Evolutionary conservation across 768 basidiomycete species (phyloP), one percentile per base, ranked within the genome.

Genomic region (Asterophora parasitica): DNA sequence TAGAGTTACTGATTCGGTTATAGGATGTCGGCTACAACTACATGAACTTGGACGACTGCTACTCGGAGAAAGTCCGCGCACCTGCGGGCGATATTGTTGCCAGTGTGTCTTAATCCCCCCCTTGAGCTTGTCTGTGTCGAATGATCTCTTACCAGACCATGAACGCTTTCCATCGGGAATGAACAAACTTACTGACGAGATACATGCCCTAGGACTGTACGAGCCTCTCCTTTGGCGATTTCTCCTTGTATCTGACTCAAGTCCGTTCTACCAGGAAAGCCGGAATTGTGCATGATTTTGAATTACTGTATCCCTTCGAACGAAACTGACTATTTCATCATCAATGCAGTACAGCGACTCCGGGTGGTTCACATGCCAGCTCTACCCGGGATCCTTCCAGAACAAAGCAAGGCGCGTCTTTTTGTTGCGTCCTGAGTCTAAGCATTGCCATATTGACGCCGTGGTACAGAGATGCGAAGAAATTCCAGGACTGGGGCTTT

Each of bases 301-400:
- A 17, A 12, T 5, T 4, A 17, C 34, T n/a, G 8, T 32, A 28
- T 4, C 16, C 12, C 15, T 8, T 12, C 20, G 36, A 28, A 9
- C 32, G 9, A 6, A 42, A n/a, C n/a, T n/a, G n/a, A n/a, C n/a
- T n/a, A n/a, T n/a, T n/a, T 23, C 10, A 6, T 19, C 11, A 10
- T 23, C 19, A 13, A 37, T 50, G 5, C 46, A 79, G 79, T 77
- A 77, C 55, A 73, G 79, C 46, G 80, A 82, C 47, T 73, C 82
- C 2, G 83, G 83, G n/a, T 83, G 81, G 81, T 78, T 74, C 53
- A 85, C 83, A n/a, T 85, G 83, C 51, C 76, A 75, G 13, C 64
- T 79, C 7, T 85, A 79, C 56, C 83, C 83, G 26, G 83, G 82
- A 16, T 83, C 81, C 0, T 84, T 72, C 63, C 64, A 70, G 57